Conservation (phyloP, 441 rosid species). For the Adansonia rubrostipa region DNA sequence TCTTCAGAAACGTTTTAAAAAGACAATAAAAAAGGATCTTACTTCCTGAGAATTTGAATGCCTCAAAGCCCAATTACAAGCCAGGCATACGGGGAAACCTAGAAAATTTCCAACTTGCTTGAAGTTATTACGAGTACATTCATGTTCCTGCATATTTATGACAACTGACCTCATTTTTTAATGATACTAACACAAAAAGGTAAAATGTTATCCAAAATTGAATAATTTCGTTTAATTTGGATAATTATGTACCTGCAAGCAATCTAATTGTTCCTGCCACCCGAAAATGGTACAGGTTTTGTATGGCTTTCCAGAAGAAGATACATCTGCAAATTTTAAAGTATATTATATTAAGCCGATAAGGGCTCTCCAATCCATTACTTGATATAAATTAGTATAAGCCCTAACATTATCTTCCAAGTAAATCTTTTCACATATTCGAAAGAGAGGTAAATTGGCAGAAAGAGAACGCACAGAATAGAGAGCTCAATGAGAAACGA, state of each 20-base stretch:
- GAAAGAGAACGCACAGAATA: background rate
- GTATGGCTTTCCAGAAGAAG: conserved; percentile 46
- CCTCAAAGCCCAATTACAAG: conserved; percentile 76
- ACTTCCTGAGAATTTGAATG: conserved; percentile 81
- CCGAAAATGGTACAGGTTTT: conserved; percentile 70
- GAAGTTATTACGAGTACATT: conserved; percentile 78
- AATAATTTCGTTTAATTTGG: conserved; percentile 3
- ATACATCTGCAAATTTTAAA: conserved; percentile 44
- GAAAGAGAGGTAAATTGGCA: too few species aligned
- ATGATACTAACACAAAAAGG: conserved; percentile 4
- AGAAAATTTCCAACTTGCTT: conserved; percentile 72
- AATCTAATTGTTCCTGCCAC: conserved; percentile 86
- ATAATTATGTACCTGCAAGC: conserved; percentile 63
- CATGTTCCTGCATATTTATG: conserved; percentile 53
- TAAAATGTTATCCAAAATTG: background rate
- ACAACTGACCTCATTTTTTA: background rate
- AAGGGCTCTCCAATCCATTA: too few species aligned
- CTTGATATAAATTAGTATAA: too few species aligned
- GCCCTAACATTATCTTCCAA: background rate
- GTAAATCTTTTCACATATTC: background rate
- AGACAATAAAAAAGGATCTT: conserved; percentile 33
- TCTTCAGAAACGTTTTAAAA: background rate
- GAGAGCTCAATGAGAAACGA: background rate
- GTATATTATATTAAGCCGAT: too few species aligned
- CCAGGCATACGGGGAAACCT: conserved; percentile 74